Percentiles rank a stretch among this genome's conserved stretches.
Evolutionary conservation across 441 rosid species (phyloP).

Genomic region (Syzygium syzygioides): DNA sequence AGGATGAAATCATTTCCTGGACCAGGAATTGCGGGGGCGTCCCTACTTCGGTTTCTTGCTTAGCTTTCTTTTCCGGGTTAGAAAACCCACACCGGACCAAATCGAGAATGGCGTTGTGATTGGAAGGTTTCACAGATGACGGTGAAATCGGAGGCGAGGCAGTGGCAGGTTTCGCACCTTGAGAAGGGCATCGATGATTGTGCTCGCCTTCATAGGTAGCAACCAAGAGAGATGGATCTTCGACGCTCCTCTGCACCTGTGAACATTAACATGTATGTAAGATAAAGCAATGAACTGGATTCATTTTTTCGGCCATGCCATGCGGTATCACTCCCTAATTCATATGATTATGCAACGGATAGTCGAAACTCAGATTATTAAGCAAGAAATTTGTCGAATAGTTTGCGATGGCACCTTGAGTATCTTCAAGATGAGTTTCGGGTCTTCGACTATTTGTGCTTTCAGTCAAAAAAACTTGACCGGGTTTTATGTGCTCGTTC

Average conservation of each 20-base stretch:
- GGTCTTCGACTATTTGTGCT: not conserved
- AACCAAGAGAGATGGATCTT: not conserved
- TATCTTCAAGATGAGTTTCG: not conserved
- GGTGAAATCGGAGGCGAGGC: not conserved
- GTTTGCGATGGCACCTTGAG: not conserved
- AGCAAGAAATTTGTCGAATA: not conserved
- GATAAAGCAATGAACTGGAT: not conserved
- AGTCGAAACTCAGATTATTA: not conserved
- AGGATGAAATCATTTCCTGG: not conserved
- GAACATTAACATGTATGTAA: not conserved
- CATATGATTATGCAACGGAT: not conserved
- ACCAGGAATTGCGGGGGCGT: not conserved
- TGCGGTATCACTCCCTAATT: not conserved
- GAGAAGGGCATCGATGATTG: not conserved
- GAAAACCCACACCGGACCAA: not conserved
- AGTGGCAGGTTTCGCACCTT: not conserved
- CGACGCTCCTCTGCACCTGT: conserved; percentile 1
- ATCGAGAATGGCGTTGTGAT: not conserved
- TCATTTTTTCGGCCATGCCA: not conserved
- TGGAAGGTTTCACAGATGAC: not conserved
- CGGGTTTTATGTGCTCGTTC: not conserved
- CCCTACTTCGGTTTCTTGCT: not conserved
- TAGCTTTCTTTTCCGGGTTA: not conserved
- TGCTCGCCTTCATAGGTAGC: conserved; percentile 4
- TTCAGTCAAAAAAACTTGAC: not conserved